Evolutionary conservation across 1,284 basidiomycete genomes (phyloP), one percentile per base, ranked within the genome.

Genomic region (Boletus smithii): DNA sequence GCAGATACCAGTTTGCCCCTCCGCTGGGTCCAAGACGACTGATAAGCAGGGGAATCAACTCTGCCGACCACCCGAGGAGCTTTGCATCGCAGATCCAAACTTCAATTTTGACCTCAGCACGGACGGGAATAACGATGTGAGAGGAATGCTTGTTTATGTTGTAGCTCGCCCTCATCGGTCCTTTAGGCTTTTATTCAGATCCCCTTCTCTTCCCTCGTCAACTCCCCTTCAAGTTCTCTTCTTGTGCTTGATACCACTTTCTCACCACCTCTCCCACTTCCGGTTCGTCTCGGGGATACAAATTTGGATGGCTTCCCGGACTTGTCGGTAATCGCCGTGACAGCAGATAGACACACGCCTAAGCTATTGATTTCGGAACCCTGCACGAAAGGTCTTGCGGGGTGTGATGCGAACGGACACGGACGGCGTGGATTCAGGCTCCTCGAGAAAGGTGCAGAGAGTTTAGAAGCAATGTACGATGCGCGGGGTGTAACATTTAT

Each of bases 281-380:
- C 90, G 0, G 68, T 98, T 33, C 86, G 85, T 49, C 69, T 95
- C 0, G 97, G 95, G 33, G 97, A 99, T 69, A 87, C 80, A 49
- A 91, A 98, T 67, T 77, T 95, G 30, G 95, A 99, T 63, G 97
- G 97, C 0, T 98, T 91, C 70, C 95, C 97, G 0, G 97, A 99
- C 59, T 61, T 98, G 8, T 71, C 98, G 3, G 58, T 87, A 6
- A 81, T 94, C n/a, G 65, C 80, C 0, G 77, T 73, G 1, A 69
- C 73, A 14, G 55, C 67, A 8, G 56, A 29, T 65, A 69, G 76
- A 56, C 71, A 71, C n/a, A 78, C 74, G 7, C 86, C 88, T 0
- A 77, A 80, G 45, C 67, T 98, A 10, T 64, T 95, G 4, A 75
- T 84, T 56, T 95, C 86, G 26, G 74, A 83, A 2, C 79, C 83